Evolutionary conservation across 75 land plant species (phyloP).

Genomic region (Larix kaempferi): DNA sequence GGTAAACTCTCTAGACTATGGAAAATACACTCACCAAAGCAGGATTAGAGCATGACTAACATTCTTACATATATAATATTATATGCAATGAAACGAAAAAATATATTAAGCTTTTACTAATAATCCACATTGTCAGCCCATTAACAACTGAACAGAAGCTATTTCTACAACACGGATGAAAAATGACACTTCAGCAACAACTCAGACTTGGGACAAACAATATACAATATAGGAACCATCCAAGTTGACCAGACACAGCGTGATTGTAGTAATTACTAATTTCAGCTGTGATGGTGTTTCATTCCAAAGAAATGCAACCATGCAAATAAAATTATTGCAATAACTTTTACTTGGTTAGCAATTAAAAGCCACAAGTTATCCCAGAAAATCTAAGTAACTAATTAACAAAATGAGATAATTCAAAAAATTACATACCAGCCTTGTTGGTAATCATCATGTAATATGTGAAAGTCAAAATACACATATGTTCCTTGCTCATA

Average conservation of each 20-base stretch:
- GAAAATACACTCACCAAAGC: too few species aligned
- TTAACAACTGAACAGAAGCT: too few species aligned
- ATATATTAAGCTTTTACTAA: too few species aligned
- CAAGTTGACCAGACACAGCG: background rate
- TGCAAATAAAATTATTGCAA: background rate
- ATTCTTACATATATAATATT: too few species aligned
- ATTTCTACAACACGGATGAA: background rate
- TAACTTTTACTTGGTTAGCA: background rate
- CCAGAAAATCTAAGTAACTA: background rate
- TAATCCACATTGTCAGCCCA: too few species aligned
- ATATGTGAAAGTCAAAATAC: constrained; percentile 94
- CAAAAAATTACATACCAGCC: constrained; percentile 77
- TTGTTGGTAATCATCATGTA: constrained; percentile 72
- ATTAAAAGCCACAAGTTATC: background rate
- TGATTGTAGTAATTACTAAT: background rate
- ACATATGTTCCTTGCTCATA: constrained; percentile 95
- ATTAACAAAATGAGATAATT: background rate
- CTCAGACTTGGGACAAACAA: background rate
- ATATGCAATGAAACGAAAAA: too few species aligned
- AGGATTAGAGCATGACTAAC: too few species aligned
- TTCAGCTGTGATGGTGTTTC: background rate
- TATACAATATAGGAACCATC: background rate
- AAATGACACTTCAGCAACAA: background rate
- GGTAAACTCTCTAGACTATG: too few species aligned
- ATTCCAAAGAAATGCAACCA: background rate